Conservation (phyloP, 129 eudicot species). For the Flaveria trinervia region DNA sequence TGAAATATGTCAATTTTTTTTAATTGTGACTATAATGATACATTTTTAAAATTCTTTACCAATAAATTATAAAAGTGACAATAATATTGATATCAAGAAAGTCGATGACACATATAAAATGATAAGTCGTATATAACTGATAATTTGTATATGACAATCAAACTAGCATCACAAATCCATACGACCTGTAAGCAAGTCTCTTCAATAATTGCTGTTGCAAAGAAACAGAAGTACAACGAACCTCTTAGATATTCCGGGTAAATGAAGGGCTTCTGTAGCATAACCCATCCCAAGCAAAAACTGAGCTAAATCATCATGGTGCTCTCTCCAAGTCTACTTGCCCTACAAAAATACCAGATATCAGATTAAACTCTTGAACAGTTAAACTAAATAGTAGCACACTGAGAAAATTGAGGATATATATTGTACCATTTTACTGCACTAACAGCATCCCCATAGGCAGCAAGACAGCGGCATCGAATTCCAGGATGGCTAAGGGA, state of each 20-base stretch:
- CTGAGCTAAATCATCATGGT: conserved; percentile 95
- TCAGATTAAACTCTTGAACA: conserved; percentile 10
- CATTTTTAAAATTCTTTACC: background rate
- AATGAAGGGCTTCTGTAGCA: conserved; percentile 98
- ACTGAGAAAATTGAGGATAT: conserved; percentile 10
- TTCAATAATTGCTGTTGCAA: background rate
- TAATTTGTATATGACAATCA: background rate
- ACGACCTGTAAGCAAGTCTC: background rate
- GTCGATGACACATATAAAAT: background rate
- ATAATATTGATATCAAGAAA: background rate
- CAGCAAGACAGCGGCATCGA: conserved; percentile 99
- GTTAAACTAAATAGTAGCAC: background rate
- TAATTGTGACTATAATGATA: background rate
- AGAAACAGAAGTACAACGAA: background rate
- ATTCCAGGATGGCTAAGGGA: conserved; percentile 98
- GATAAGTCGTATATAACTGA: background rate
- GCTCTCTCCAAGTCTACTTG: conserved; percentile 98
- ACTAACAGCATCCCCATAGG: conserved; percentile 99
- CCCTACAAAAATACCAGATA: conserved; percentile 47
- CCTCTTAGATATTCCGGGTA: conserved; percentile 98
- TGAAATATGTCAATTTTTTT: background rate
- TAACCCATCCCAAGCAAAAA: conserved; percentile 99
- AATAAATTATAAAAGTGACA: background rate
- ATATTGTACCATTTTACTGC: conserved; percentile 87
- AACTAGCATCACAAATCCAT: background rate